A percentile compares a stretch with the other conserved stretches of the same genome.
phyloP scores from a whole-genome alignment of 2,329 filamentous ascomycete genomes.

The Diaporthe sp. region DNA sequence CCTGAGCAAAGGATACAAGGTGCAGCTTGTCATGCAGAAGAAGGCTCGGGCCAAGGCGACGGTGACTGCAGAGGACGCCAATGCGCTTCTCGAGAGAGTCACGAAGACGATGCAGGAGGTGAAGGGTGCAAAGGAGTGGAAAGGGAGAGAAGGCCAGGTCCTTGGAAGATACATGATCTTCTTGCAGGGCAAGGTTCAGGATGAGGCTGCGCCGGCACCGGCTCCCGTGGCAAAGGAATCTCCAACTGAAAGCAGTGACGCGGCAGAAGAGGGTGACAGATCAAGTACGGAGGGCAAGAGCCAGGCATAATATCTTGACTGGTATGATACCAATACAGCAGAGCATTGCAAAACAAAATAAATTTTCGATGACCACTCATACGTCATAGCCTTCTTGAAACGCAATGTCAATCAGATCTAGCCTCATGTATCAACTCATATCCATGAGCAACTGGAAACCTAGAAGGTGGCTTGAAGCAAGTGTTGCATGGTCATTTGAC shows the following conservation, averaged over 20 bases:
- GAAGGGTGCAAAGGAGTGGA: constrained; percentile 55
- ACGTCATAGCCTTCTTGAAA: not conserved
- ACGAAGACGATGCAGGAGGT: constrained; percentile 49
- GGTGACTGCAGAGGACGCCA: constrained; percentile 72
- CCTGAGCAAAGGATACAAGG: constrained; percentile 78
- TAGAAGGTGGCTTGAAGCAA: too few relatives aligned
- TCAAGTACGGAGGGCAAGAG: not conserved
- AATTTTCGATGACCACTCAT: not conserved
- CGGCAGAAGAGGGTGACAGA: not conserved
- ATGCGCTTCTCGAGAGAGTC: constrained; percentile 67
- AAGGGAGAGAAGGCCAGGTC: constrained; percentile 57
- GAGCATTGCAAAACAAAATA: not conserved
- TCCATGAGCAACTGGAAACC: not conserved
- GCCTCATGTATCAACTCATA: too few relatives aligned
- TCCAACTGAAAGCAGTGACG: not conserved
- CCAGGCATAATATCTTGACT: not conserved
- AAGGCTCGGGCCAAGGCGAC: constrained; percentile 74
- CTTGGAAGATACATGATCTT: constrained; percentile 53
- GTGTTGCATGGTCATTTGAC: too few relatives aligned
- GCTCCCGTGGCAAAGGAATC: not conserved
- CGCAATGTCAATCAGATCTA: not conserved
- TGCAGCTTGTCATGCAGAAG: constrained; percentile 78
- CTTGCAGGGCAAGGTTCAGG: constrained; percentile 52
- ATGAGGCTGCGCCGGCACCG: constrained; percentile 30
- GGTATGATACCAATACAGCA: not conserved